Percentiles rank a stretch among this genome's conserved stretches.
These are phyloP conservation scores for Penicillium verrucosum DNA, from an alignment of 2,329 filamentous ascomycete genomes.

Conservation along the genomic window DNA sequence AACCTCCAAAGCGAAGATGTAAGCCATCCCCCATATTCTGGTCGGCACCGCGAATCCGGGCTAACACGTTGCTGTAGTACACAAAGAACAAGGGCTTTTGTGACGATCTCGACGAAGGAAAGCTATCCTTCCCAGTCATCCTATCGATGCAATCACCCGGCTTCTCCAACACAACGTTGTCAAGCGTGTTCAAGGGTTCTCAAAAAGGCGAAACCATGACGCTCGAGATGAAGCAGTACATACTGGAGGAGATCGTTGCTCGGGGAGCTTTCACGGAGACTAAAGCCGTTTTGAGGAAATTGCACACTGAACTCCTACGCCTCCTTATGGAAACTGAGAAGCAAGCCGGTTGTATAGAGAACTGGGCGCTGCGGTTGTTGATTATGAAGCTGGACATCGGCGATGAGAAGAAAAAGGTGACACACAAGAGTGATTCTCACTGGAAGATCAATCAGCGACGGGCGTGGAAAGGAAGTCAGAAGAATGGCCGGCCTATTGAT, in stretches of 20 bases:
- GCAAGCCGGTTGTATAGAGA: neutral
- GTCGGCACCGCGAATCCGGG: rapidly evolving
- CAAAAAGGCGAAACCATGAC: neutral
- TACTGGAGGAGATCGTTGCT: neutral
- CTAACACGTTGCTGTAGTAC: neutral
- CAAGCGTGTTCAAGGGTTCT: neutral
- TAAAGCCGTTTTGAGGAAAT: neutral
- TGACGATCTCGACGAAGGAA: neutral
- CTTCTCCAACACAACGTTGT: neutral
- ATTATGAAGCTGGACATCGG: neutral
- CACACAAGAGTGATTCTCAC: neutral
- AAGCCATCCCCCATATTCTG: neutral
- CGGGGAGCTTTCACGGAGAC: neutral
- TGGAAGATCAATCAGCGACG: neutral
- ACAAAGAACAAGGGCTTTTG: neutral
- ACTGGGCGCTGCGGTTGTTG: neutral
- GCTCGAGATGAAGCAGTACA: neutral
- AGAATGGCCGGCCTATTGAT: neutral
- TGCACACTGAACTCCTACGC: neutral
- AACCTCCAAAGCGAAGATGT: neutral
- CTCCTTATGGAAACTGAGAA: neutral
- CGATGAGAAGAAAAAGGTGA: neutral
- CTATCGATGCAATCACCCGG: neutral
- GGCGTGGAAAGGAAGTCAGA: neutral
- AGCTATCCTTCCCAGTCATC: neutral